These are phyloP conservation scores for Asterionellopsis glacialis DNA, from an alignment of 108 stramenopile species.

Conservation along the genomic window DNA sequence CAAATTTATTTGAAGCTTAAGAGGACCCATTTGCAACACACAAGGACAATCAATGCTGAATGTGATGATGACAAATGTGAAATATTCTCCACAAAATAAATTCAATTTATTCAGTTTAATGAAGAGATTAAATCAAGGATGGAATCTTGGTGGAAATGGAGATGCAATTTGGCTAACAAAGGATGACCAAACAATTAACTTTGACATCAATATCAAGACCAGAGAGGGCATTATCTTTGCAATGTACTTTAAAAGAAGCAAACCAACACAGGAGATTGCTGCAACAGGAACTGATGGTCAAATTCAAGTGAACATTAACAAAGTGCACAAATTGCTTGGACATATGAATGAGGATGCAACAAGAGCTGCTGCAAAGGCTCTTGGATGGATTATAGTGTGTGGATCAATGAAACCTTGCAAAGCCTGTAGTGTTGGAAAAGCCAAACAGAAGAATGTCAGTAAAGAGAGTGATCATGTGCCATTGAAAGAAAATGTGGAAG, in stretches of 20 bases:
- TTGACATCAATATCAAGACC: constrained; percentile 30
- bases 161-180: constrained; percentile 16
- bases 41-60: background rate
- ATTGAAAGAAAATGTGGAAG: constrained; percentile 1
- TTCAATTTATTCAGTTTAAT: no score
- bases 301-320: constrained; percentile 9
- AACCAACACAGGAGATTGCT: background rate
- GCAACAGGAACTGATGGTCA: background rate
- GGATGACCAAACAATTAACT: constrained; percentile 8
- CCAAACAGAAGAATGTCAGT: constrained; percentile 17
- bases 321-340: constrained; percentile 15
- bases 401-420: constrained; percentile 24
- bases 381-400: constrained; percentile 12
- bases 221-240: constrained; percentile 13
- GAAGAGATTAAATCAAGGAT: no score
- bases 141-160: no score
- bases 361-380: constrained; percentile 8
- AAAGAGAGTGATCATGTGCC: background rate
- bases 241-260: constrained; percentile 8
- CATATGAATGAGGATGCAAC: no score
- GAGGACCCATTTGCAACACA: background rate
- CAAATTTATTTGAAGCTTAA: constrained; percentile 2
- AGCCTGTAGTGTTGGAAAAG: constrained; percentile 14
- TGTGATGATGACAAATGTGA: background rate
- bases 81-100: no score